Percentiles rank a stretch among this genome's conserved stretches.
Conservation (phyloP, 225 moss, liverwort and hornwort species). For the Rhytidiadelphus loreus region DNA sequence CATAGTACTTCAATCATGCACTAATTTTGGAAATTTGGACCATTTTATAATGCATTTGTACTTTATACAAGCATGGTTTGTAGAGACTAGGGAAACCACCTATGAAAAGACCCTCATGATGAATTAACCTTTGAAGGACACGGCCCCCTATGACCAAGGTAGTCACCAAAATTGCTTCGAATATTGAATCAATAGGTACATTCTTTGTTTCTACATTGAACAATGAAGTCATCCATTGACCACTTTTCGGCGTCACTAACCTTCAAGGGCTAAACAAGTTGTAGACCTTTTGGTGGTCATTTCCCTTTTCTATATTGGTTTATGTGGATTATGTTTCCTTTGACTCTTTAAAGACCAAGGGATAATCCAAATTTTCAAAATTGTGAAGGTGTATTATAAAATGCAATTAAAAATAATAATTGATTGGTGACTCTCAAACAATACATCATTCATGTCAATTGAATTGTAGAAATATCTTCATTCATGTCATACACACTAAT, state of each 20-base stretch:
- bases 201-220: no score
- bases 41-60: background rate
- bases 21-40: background rate
- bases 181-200: no score
- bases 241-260: no score
- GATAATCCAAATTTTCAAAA: background rate
- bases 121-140: no score
- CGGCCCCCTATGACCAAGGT: no score
- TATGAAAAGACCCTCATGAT: background rate
- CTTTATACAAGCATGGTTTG: background rate
- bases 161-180: no score
- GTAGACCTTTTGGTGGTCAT: no score
- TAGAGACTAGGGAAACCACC: background rate
- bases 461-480: background rate
- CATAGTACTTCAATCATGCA: background rate
- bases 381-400: background rate
- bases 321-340: accelerated
- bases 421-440: background rate
- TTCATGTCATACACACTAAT: accelerated
- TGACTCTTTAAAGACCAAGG: accelerated
- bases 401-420: background rate
- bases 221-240: no score
- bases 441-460: no score
- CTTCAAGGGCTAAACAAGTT: no score
- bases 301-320: accelerated